Evolutionary conservation across 441 rosid genomes (phyloP).

Genomic region (Adansonia grandidieri): DNA sequence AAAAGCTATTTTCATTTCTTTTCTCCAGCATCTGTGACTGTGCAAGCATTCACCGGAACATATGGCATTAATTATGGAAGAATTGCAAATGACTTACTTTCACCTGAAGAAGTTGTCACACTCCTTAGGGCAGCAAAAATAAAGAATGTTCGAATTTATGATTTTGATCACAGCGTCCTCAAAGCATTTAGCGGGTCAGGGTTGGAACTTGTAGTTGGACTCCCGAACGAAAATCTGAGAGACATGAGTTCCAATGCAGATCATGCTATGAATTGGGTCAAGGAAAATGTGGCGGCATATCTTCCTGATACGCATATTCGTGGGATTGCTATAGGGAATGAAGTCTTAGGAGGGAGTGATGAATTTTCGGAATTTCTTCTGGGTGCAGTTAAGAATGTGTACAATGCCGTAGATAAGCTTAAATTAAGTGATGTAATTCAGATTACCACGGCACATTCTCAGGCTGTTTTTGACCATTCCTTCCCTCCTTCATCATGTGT

Average conservation of each 20-base stretch:
- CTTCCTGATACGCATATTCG: slow-evolving; percentile 74
- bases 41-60: slow-evolving; percentile 72
- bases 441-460: slow-evolving; percentile 84
- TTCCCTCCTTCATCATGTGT: slow-evolving; percentile 80
- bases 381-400: slow-evolving; percentile 74
- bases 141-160: slow-evolving; percentile 80
- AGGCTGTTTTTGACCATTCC: slow-evolving; percentile 76
- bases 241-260: slow-evolving; percentile 71
- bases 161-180: slow-evolving; percentile 78
- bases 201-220: slow-evolving; percentile 76
- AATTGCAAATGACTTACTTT: slow-evolving; percentile 85
- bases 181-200: slow-evolving; percentile 85
- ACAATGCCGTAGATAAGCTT: slow-evolving; percentile 63
- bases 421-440: slow-evolving; percentile 60
- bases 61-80: slow-evolving; percentile 96
- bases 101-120: slow-evolving; percentile 77
- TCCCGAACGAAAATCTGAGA: slow-evolving; percentile 68
- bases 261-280: slow-evolving; percentile 79
- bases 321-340: slow-evolving; percentile 90
- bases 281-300: slow-evolving; percentile 77
- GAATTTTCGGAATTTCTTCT: slow-evolving; percentile 69
- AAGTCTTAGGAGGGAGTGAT: slow-evolving; percentile 67
- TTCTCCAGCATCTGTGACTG: slow-evolving; percentile 45
- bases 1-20: slow-evolving; percentile 1
- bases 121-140: slow-evolving; percentile 84